phyloP scores from a whole-genome alignment of 768 basidiomycete species.

The Gloeopeniophorella convolvens region DNA sequence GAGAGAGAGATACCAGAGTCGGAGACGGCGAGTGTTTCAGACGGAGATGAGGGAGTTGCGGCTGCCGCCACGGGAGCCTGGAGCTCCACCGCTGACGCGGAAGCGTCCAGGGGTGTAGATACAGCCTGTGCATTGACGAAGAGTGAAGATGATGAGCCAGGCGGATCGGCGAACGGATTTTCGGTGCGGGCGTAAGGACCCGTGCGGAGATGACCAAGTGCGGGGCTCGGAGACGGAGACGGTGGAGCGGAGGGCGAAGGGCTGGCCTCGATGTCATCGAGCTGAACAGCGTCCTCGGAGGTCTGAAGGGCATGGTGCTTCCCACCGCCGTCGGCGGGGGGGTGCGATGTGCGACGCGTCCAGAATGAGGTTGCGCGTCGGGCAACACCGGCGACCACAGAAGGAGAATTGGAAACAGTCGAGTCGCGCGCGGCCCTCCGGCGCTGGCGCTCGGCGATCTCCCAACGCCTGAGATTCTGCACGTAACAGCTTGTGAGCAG shows the following conservation, averaged over 20 bases:
- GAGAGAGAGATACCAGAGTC: slow-evolving; percentile 23
- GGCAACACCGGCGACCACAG: slow-evolving; percentile 53
- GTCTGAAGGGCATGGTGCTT: slow-evolving; percentile 43
- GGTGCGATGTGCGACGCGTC: slow-evolving; percentile 34
- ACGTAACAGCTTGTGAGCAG: slow-evolving; percentile 7
- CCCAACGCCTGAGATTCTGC: slow-evolving; percentile 75
- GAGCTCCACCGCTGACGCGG: slow-evolving; percentile 1
- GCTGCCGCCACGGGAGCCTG: not conserved
- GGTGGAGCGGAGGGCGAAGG: slow-evolving; percentile 34
- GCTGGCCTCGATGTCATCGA: slow-evolving; percentile 42
- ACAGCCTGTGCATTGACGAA: slow-evolving; percentile 32
- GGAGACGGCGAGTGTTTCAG: slow-evolving; percentile 9
- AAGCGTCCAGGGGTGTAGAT: slow-evolving; percentile 25
- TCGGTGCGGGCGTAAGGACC: slow-evolving; percentile 18
- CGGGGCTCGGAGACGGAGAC: slow-evolving; percentile 27
- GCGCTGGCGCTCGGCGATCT: slow-evolving; percentile 66
- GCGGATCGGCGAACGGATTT: slow-evolving; percentile 47
- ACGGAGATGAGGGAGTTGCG: slow-evolving; percentile 7
- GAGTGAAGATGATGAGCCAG: slow-evolving; percentile 45
- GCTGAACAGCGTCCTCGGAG: slow-evolving; percentile 46
- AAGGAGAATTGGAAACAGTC: slow-evolving; percentile 27
- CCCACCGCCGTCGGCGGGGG: slow-evolving; percentile 33
- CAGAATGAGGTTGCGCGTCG: slow-evolving; percentile 55
- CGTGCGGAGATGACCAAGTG: slow-evolving; percentile 22
- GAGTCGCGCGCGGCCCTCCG: slow-evolving; percentile 69